Evolutionary conservation across 805 yeast genomes (phyloP), one percentile per base, ranked within the genome.

Genomic region (Cyberlindnera mississippiensis): DNA sequence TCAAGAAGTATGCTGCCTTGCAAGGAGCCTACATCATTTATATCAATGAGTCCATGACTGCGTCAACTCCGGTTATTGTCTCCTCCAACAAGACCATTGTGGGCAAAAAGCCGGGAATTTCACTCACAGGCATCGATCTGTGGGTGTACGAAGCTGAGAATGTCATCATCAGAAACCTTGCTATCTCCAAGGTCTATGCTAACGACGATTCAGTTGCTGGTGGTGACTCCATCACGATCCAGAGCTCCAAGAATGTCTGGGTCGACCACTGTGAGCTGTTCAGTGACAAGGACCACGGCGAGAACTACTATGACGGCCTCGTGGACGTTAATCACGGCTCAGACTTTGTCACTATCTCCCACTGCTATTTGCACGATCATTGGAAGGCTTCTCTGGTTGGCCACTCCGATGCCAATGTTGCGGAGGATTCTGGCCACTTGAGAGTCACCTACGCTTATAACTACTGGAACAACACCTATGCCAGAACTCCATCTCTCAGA

Each of bases 51-150:
- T 22, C 32, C 28, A 38, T 38, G 28, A 26, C 41, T 26, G 41
- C 33, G 14, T 22, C 13, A 9, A 32, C 19, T 7, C 26, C 31
- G 11, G 24, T 38, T 10, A 32, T 24, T 18, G 36, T 38, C 20
- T n/a, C 41, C 18, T 38, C 41, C 15, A 32, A 38, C 28, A 38
- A 38, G 33, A 38, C 41, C 28, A 38, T 38, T 26, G 32, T 38
- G n/a, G 41, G 41, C 27, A 26, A 38, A 28, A 32, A 30, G 4
- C 18, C 41, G n/a, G 41, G 41, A 26, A 24, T 38, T 18, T 26
- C 41, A 8, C 13, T 38, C 27, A 19, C 26, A 2, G 41, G 41
- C 32, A 36, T 38, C 10, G 41, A 36, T 27, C 17, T 38, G 11
- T 38, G 26, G 33, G 16, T 38, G n/a, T 32, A 32, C 32, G 35